Percentiles rank a stretch among this genome's conserved stretches.
phyloP scores from a whole-genome alignment of 2,329 filamentous ascomycete species.

The Sporothrix phasma region DNA sequence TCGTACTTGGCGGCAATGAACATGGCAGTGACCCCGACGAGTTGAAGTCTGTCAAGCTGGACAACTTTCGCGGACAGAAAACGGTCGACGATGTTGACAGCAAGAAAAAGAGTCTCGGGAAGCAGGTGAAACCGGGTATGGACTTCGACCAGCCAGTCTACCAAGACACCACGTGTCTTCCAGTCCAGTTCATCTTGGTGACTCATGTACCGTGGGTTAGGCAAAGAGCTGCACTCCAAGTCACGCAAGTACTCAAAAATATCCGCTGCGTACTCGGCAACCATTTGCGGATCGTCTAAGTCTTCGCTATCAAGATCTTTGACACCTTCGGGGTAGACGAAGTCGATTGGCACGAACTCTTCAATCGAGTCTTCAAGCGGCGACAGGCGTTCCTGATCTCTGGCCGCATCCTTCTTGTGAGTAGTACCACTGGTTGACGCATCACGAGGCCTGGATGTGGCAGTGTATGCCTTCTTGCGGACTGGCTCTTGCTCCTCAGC shows the following conservation, averaged over 20 bases:
- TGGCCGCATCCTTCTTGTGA: conserved; percentile 21
- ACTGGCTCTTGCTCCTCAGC: conserved; percentile 58
- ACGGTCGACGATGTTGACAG: conserved; percentile 96
- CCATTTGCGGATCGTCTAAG: conserved; percentile 89
- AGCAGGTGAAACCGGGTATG: conserved; percentile 93
- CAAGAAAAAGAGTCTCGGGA: conserved; percentile 91
- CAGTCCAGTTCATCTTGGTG: conserved; percentile 92
- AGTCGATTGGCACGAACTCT: conserved; percentile 23
- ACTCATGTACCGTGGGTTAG: conserved; percentile 90
- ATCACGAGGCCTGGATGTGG: conserved; percentile 40
- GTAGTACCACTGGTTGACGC: conserved; percentile 32
- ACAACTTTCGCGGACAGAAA: conserved; percentile 95
- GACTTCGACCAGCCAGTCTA: conserved; percentile 98
- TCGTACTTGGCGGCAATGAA: conserved; percentile 99
- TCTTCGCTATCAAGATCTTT: conserved; percentile 78
- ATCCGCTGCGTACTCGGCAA: conserved; percentile 90
- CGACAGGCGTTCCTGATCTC: conserved; percentile 23
- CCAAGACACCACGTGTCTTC: conserved; percentile 95
- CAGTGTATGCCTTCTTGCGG: conserved; percentile 53
- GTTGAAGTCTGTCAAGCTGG: conserved; percentile 87
- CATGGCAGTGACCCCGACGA: conserved; percentile 97
- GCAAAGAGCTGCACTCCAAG: conserved; percentile 66
- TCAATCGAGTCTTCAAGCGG: conserved; percentile 21
- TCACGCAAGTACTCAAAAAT: conserved; percentile 94
- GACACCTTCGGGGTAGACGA: conserved; percentile 31